These are phyloP conservation scores for Kurtzmaniella quercitrusa DNA, from an alignment of 1,139 yeast species.

Conservation along the genomic window DNA sequence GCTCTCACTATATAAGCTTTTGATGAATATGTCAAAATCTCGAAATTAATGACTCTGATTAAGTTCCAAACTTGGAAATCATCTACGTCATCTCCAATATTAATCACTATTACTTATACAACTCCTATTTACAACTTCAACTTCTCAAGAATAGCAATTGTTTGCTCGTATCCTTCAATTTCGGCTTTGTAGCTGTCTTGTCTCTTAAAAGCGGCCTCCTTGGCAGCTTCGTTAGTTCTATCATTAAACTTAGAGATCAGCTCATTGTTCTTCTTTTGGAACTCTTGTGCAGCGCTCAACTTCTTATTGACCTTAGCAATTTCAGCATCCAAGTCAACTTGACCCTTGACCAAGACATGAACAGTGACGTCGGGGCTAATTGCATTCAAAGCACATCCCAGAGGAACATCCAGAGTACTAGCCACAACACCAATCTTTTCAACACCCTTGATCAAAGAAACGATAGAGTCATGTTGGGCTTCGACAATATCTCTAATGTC, in stretches of 20 bases:
- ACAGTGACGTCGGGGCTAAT: constrained; percentile 80
- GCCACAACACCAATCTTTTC: constrained; percentile 64
- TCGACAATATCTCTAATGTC: constrained; percentile 50
- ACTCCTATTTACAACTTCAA: constrained; percentile 48
- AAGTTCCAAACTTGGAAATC: too few relatives aligned
- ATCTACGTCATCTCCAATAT: too few relatives aligned
- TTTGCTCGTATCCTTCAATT: constrained; percentile 77
- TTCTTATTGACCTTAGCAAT: constrained; percentile 78
- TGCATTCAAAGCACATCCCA: constrained; percentile 85
- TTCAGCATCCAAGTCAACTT: constrained; percentile 88
- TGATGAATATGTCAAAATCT: too few relatives aligned
- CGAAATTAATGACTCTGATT: too few relatives aligned
- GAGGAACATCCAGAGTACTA: constrained; percentile 56
- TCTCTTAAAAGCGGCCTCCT: constrained; percentile 68
- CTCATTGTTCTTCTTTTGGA: constrained; percentile 34
- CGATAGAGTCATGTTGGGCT: constrained; percentile 78
- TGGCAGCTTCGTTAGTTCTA: constrained; percentile 81
- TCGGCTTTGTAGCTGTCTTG: constrained; percentile 77
- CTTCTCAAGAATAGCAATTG: constrained; percentile 71
- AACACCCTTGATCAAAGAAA: constrained; percentile 88
- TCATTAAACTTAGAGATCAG: constrained; percentile 69
- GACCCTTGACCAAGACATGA: constrained; percentile 90
- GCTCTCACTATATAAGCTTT: too few relatives aligned
- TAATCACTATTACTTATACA: too few relatives aligned
- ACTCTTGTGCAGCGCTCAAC: constrained; percentile 59